A percentile compares a stretch with the other conserved stretches of the same genome.
These are phyloP conservation scores for Vaccinium corymbosum DNA, from an alignment of 148 eudicot genomes.

Conservation along the genomic window DNA sequence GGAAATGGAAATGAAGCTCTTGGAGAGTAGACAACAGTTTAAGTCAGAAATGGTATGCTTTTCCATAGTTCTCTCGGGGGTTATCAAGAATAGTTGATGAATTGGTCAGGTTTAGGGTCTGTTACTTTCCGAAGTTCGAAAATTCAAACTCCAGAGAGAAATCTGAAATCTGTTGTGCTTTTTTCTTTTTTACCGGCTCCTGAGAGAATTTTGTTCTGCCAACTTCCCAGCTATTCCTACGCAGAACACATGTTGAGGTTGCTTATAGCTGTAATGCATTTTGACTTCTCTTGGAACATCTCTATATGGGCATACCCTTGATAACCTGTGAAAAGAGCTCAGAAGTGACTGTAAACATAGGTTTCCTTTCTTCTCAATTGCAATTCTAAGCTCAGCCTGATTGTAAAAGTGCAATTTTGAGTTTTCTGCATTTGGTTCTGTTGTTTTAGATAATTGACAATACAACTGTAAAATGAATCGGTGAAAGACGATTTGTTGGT, in stretches of 20 bases:
- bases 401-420: not conserved
- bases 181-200: not conserved
- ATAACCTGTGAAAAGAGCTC: not conserved
- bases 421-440: not conserved
- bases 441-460: not conserved
- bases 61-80: not conserved
- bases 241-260: not conserved
- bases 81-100: not conserved
- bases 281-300: not conserved
- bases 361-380: slow-evolving; percentile 1
- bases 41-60: slow-evolving; percentile 72
- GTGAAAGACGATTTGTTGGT: not conserved
- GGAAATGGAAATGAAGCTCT: slow-evolving; percentile 89
- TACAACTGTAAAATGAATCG: not conserved
- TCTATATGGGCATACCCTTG: not conserved
- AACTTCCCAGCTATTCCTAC: not conserved
- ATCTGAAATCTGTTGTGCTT: not conserved
- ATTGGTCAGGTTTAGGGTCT: not conserved
- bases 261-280: not conserved
- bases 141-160: not conserved
- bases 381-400: not conserved
- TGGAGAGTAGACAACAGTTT: slow-evolving; percentile 66
- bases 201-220: not conserved
- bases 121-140: not conserved
- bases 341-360: not conserved